phyloP scores from a whole-genome alignment of 1,139 yeast genomes.

The Diutina mesorugosa region DNA sequence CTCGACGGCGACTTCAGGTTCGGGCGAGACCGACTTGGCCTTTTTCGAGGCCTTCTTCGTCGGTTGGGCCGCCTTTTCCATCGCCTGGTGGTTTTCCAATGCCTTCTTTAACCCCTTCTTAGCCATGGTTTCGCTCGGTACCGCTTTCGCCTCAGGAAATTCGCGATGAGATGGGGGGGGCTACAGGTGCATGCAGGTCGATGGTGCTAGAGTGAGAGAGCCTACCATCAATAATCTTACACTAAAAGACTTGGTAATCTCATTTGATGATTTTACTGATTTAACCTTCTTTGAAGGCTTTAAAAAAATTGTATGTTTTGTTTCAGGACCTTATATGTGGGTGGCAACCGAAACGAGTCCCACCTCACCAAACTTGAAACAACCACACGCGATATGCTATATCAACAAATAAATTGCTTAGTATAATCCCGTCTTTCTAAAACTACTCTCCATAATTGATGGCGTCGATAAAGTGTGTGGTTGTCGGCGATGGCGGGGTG shows the following conservation, averaged over 20 bases:
- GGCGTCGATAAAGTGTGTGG: constrained; percentile 74
- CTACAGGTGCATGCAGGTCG: constrained; percentile 3
- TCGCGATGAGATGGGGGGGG: constrained; percentile 7
- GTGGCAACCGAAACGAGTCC: no score
- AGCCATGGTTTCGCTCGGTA: constrained; percentile 5
- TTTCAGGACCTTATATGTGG: no score
- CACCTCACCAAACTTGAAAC: background rate
- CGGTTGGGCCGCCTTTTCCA: constrained; percentile 4
- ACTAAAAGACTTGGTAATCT: no score
- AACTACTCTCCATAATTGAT: background rate
- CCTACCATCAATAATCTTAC: no score
- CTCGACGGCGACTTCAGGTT: constrained; percentile 5
- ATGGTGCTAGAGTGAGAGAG: background rate
- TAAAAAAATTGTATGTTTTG: no score
- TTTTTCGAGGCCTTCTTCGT: constrained; percentile 3
- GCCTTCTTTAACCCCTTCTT: constrained; percentile 8
- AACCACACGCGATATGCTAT: background rate
- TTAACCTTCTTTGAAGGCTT: no score
- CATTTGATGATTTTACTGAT: no score
- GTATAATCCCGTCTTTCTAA: no score
- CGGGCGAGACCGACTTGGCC: constrained; percentile 2
- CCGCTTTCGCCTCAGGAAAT: background rate
- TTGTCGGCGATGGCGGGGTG: constrained; percentile 97
- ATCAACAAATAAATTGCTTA: no score
- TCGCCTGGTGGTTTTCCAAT: constrained; percentile 7